Percentiles rank a stretch among this genome's conserved stretches.
Conservation (phyloP, 2,329 filamentous ascomycete genomes). For the Sclerotinia minor region DNA sequence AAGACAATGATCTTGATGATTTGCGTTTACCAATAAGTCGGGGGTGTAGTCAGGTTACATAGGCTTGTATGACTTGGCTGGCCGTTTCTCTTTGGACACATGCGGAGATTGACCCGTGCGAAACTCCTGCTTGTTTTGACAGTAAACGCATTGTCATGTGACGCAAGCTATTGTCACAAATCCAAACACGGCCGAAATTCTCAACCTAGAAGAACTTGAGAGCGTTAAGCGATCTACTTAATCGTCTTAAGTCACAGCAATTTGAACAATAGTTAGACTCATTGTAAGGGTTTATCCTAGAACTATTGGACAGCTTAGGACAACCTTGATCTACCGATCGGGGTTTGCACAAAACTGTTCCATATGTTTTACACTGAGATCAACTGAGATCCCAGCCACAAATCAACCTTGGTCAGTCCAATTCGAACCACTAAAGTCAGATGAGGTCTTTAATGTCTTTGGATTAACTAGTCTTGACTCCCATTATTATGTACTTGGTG, state of each 20-base stretch:
- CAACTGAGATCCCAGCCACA: too few relatives aligned
- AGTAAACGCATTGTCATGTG: not conserved
- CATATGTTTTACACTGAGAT: too few relatives aligned
- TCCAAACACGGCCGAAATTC: not conserved
- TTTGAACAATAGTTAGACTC: not conserved
- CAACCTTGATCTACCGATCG: too few relatives aligned
- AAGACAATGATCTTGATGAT: not conserved
- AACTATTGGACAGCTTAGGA: not conserved
- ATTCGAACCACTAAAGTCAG: not conserved
- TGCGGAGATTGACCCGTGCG: too few relatives aligned
- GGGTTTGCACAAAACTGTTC: too few relatives aligned
- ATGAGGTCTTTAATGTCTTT: not conserved
- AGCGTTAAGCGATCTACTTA: not conserved
- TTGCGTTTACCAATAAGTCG: not conserved
- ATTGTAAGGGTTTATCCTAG: not conserved
- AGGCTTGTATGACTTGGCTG: not conserved
- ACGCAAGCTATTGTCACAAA: not conserved
- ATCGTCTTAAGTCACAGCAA: not conserved
- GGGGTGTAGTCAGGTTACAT: not conserved
- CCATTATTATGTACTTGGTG: too few relatives aligned
- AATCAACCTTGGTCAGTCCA: not conserved
- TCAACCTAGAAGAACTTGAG: not conserved
- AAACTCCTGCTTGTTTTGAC: not conserved
- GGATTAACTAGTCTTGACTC: not conserved
- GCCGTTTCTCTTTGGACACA: not conserved